Percentiles rank a stretch among this genome's conserved stretches.
Conservation (phyloP, 2,329 filamentous ascomycete genomes). For the Xylaria hypoxylon region DNA sequence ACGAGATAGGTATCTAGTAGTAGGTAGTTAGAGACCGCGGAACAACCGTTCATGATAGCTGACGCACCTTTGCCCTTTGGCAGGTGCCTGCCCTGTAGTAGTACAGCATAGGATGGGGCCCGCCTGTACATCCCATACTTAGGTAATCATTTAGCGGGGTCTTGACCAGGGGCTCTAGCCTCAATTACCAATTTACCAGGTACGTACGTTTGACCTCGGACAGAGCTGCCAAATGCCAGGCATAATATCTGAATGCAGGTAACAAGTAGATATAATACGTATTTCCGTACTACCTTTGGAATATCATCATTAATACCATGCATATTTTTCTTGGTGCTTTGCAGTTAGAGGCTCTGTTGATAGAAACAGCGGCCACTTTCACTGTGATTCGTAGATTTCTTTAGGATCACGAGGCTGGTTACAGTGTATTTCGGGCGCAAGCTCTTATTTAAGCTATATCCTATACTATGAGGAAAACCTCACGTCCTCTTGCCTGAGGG, state of each 20-base stretch:
- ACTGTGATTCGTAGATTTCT: no score
- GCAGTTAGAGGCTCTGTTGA: background rate
- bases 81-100: conserved; percentile 2
- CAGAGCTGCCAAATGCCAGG: background rate
- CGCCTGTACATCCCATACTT: background rate
- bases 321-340: no score
- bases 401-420: background rate
- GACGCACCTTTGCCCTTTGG: conserved; percentile 20
- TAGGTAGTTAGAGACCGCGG: conserved; percentile 1
- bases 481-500: background rate
- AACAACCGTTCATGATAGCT: conserved; percentile 30
- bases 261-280: background rate
- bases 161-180: no score
- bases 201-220: background rate
- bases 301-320: background rate
- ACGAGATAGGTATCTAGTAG: background rate
- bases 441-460: background rate
- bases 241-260: background rate
- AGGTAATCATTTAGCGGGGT: conserved; percentile 19
- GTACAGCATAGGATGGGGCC: background rate
- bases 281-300: background rate
- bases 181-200: background rate
- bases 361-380: background rate
- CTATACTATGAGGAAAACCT: background rate
- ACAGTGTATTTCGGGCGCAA: background rate